Base-by-base conservation (phyloP, 2,329 filamentous ascomycete genomes). In the Pyrenophora teres region DNA sequence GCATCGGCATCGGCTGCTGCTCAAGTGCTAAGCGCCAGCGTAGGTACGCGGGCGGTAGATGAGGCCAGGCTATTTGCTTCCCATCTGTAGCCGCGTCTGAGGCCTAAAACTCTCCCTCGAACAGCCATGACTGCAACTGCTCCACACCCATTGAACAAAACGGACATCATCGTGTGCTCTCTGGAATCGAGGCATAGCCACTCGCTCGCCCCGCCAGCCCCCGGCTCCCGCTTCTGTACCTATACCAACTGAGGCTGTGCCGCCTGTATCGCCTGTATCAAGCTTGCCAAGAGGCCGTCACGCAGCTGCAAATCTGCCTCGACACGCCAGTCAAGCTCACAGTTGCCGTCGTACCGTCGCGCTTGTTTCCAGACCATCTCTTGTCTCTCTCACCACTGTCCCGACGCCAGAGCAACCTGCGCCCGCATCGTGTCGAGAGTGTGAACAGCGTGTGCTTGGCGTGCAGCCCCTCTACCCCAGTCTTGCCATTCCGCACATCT, bases 221-320 rank as follows among this genome's bases (percentile, higher is more conserved):
- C 59, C 54, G 52, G 55, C 43, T 52, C 59, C 62, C 62, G 57
- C 60, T 53, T 60, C 59, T 53, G 49, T 54, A 30, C 27, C 27
- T 30, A 51, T 40, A 59, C 56, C 59, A 57, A 49, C 63, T 69
- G 68, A 68, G 69, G 69, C 70, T 72, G 68, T 72, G 70, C 63
- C 50, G 57, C 52, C 23, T 52, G 27, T 13, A 30, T 30, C 27
- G 27, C 27, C 27, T 64, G 59, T 61, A 62, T 64, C 61, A 64
- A 67, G 59, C 60, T 52, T 49, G 65, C 63, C 62, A 61, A 63
- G 60, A 56, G 54, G 54, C 45, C 59, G 63, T 66, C 64, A 65
- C 65, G 59, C 59, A 57, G 60, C 61, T 63, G 63, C 51, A 61
- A 72, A 65, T 70, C 68, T 70, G 68, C 69, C 67, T 70, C 65